Percentiles rank a stretch among this genome's conserved stretches.
Evolutionary conservation across 148 eudicot genomes (phyloP).

Genomic region (Camellia japonica): DNA sequence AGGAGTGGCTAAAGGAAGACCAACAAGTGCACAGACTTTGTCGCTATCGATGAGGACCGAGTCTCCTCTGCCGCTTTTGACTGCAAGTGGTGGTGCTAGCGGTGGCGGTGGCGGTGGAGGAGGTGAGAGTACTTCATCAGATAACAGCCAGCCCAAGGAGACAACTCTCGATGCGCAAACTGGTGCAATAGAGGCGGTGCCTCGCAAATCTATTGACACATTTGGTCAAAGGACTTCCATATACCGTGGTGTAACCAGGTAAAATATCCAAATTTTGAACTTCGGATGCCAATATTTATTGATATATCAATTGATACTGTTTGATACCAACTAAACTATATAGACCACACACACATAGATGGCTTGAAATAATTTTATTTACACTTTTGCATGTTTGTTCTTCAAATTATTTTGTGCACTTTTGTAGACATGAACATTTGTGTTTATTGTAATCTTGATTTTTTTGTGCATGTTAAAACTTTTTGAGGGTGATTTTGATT

Average conservation of each 20-base stretch:
- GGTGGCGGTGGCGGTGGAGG: conserved; percentile 41
- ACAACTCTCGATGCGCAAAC: conserved; percentile 27
- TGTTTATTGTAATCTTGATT: background rate
- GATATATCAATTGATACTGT: no score
- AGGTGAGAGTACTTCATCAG: conserved; percentile 38
- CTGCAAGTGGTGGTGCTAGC: conserved; percentile 23
- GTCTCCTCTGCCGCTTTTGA: conserved; percentile 44
- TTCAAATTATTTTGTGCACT: background rate
- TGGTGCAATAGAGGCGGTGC: conserved; percentile 54
- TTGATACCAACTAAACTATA: no score
- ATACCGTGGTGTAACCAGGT: conserved; percentile 58
- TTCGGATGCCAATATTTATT: no score
- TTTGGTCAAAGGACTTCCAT: conserved; percentile 95
- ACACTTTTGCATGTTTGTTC: background rate
- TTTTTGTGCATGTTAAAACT: background rate
- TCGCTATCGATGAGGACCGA: conserved; percentile 78
- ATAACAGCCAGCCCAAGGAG: conserved; percentile 36
- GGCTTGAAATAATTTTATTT: no score
- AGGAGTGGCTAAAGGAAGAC: background rate
- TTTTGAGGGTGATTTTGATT: background rate
- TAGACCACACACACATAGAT: background rate
- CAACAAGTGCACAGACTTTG: conserved; percentile 33
- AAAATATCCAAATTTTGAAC: no score
- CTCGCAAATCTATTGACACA: conserved; percentile 75
- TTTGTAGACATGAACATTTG: background rate